Base-by-base conservation (phyloP, 805 yeast species). In the Hanseniaspora mollemarum region DNA sequence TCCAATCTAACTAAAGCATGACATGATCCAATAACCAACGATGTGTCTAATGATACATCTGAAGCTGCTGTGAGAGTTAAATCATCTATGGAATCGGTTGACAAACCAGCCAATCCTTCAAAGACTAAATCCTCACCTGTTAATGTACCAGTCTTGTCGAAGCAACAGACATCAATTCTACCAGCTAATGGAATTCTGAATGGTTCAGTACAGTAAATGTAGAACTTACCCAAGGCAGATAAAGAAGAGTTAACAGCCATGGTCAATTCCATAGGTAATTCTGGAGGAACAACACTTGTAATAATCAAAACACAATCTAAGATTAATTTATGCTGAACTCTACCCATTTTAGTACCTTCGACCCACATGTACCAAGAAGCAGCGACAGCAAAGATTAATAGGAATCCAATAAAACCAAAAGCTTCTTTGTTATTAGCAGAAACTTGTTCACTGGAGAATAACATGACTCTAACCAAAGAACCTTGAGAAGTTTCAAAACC, bases 401-500 rank as follows among this genome's bases (percentile, higher is more conserved):
- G 72, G 70, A 92, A 92, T 58, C 88, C 73, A 63, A 92, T 88
- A 65, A 92, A 92, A 68, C 83, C 81, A 62, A 92, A 78, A 0
- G 97, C 92, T 69, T 92, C 98, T 63, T 79, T 83, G 68, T 87
- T 90, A 51, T 95, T 97, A 51, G 88, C 96, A 51, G 94, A 85
- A 56, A 92, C 92, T 66, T 96, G 82, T 68, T 92, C 98, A 62
- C 95, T 83, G 16, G 96, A 86, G 68, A 84, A 92, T 60, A 92
- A 86, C 98, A 90, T 92, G 59, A 90, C 92, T 69, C 98, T 83
- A 51, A 92, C 98, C 53, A 92, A 76, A 50, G 95, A 84, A 60
- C 98, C 98, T 71, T 92, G 98, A 37, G 95, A 81, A 37, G 98
- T 92, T 69, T 92, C 98, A 62, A 92, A 92, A n/a, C 98, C 98